Evolutionary conservation across 75 land plant species (phyloP).

Genomic region (Pinus albicaulis): DNA sequence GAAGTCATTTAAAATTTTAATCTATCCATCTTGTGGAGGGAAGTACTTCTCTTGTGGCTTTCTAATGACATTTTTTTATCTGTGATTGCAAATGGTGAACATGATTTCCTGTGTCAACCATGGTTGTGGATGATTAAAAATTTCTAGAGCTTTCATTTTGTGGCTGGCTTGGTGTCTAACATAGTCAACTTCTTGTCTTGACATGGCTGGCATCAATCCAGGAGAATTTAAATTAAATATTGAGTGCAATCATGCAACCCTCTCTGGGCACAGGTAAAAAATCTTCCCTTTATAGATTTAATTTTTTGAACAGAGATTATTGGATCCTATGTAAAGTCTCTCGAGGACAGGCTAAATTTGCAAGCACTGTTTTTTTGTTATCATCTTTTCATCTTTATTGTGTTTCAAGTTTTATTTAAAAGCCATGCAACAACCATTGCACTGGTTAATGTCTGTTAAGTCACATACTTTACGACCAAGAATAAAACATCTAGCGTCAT

Average conservation of each 20-base stretch:
- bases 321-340: not conserved
- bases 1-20: no score
- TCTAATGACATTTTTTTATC: no score
- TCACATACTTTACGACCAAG: not conserved
- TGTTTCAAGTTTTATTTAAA: no score
- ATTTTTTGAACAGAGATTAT: not conserved
- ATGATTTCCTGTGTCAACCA: no score
- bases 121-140: no score
- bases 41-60: no score
- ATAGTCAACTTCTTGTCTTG: not conserved
- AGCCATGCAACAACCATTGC: not conserved
- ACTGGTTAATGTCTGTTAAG: not conserved
- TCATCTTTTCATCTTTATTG: not conserved
- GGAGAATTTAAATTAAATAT: slow-evolving; percentile 90
- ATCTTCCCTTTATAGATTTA: not conserved
- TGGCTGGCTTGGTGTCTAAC: slow-evolving; percentile 3
- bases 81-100: no score
- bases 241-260: slow-evolving; percentile 99
- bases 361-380: no score
- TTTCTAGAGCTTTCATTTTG: not conserved
- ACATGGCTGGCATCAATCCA: slow-evolving; percentile 16
- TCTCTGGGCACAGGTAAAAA: slow-evolving; percentile 89
- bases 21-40: no score
- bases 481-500: not conserved
- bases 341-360: not conserved